A percentile compares a stretch with the other conserved stretches of the same genome.
These are phyloP conservation scores for Physaria fendleri DNA, from an alignment of 345 rosid species.

Conservation along the genomic window DNA sequence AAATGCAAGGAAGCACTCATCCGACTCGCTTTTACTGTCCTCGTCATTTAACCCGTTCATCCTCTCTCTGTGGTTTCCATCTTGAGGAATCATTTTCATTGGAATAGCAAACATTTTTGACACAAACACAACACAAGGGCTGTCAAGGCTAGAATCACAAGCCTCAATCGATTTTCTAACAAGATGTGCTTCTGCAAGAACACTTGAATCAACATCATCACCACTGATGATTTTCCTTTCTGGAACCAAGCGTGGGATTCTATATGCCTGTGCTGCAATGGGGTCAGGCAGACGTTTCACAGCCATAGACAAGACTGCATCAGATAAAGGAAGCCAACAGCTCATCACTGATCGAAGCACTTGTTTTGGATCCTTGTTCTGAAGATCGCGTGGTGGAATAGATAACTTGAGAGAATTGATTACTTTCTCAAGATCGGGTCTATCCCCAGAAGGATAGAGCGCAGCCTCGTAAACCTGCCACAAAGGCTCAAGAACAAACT, in stretches of 20 bases:
- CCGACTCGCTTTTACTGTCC: conserved; percentile 46
- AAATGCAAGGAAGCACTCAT: conserved; percentile 95
- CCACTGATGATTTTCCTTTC: conserved; percentile 47
- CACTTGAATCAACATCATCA: conserved; percentile 35
- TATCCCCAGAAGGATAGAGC: conserved; percentile 60
- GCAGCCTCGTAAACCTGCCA: conserved; percentile 88
- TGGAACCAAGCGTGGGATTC: conserved; percentile 70
- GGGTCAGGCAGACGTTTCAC: conserved; percentile 82
- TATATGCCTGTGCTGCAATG: conserved; percentile 58
- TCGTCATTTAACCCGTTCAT: conserved; percentile 45
- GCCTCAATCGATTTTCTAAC: conserved; percentile 70
- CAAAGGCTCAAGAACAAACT: conserved; percentile 88
- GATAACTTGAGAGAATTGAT: conserved; percentile 63
- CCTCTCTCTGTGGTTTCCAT: conserved; percentile 63
- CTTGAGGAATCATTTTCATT: conserved; percentile 65
- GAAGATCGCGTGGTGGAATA: conserved; percentile 75
- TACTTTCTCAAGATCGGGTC: conserved; percentile 53
- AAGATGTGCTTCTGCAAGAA: conserved; percentile 57
- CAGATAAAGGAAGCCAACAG: conserved; percentile 89
- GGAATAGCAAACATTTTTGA: conserved; percentile 95
- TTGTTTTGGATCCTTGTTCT: conserved; percentile 75
- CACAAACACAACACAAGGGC: conserved; percentile 82
- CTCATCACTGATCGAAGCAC: conserved; percentile 83
- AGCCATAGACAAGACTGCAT: conserved; percentile 83
- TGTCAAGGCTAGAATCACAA: conserved; percentile 57